A percentile compares a stretch with the other conserved stretches of the same genome.
phyloP scores from a whole-genome alignment of 2,329 filamentous ascomycete species.

The Botrytis galanthina region DNA sequence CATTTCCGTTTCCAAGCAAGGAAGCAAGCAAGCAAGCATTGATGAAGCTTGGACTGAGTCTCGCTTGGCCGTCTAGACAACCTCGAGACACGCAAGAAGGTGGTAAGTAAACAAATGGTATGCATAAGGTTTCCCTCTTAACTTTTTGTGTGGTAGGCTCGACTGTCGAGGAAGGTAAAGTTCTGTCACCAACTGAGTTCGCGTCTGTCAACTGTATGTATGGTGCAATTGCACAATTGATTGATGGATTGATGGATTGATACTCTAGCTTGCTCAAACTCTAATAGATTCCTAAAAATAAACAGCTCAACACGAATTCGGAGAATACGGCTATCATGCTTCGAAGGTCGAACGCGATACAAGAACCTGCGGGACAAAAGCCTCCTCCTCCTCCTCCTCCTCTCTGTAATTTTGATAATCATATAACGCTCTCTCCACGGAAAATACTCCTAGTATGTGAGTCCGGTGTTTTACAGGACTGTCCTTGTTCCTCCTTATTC shows the following conservation, averaged over 20 bases:
- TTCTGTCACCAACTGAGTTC: background rate
- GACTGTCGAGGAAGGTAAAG: background rate
- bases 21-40: slow-evolving; percentile 9
- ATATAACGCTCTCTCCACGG: background rate
- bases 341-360: background rate
- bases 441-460: background rate
- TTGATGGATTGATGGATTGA: background rate
- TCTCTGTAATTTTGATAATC: slow-evolving; percentile 6
- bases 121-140: background rate
- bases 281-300: background rate
- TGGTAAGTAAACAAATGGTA: background rate
- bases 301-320: background rate
- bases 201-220: background rate
- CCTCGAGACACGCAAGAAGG: background rate
- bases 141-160: background rate
- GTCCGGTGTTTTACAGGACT: slow-evolving; percentile 7
- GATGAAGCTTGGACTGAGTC: slow-evolving; percentile 11
- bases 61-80: slow-evolving; percentile 13
- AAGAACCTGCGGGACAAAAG: background rate
- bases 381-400: background rate
- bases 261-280: background rate
- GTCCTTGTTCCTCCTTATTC: background rate
- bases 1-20: background rate
- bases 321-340: too few species aligned
- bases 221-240: background rate